phyloP scores from a whole-genome alignment of 75 land plant genomes.

The Selaginella tamariscina region DNA sequence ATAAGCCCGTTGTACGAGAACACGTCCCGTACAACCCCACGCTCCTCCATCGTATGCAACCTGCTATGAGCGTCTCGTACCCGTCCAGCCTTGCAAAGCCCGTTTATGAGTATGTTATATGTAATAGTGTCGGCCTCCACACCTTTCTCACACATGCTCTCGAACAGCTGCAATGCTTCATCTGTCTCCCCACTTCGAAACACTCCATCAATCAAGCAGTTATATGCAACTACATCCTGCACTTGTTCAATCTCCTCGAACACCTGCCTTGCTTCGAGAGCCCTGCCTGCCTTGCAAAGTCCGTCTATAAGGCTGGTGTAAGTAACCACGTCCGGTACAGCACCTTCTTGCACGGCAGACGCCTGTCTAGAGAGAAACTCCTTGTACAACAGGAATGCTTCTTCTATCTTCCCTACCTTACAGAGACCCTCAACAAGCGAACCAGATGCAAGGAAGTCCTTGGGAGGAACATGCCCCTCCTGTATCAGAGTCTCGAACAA shows the following conservation, averaged over 20 bases:
- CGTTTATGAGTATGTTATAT: not conserved
- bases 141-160: not conserved
- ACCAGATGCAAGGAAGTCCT: not conserved
- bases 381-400: not conserved
- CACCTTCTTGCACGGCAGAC: not conserved
- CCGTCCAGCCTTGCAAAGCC: not conserved
- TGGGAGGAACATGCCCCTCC: not conserved
- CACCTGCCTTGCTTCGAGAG: not conserved
- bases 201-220: not conserved
- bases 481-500: not conserved
- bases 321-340: conserved; percentile 14
- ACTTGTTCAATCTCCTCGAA: not conserved
- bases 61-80: not conserved
- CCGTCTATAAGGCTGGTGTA: conserved; percentile 1
- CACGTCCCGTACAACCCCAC: not conserved
- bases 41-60: not conserved
- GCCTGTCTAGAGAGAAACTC: not conserved
- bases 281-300: not conserved
- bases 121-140: not conserved
- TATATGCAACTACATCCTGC: not conserved
- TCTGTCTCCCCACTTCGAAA: not conserved
- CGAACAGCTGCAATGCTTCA: not conserved
- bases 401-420: not conserved
- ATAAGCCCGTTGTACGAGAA: not conserved
- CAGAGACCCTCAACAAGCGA: not conserved